Base-by-base conservation (phyloP, 2,329 filamentous ascomycete genomes). In the Didymella pomorum region DNA sequence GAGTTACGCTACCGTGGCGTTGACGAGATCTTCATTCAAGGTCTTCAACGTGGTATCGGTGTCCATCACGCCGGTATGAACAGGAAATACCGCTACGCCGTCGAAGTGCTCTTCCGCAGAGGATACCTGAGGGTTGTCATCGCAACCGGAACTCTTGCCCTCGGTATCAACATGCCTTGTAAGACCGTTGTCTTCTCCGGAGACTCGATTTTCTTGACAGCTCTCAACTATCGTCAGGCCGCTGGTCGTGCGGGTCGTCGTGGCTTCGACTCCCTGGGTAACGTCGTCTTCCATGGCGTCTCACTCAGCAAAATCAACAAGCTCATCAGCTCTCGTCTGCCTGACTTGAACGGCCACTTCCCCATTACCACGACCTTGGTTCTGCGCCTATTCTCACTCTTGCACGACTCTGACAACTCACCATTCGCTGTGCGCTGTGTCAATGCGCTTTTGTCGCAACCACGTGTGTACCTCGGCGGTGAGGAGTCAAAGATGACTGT, bases 21-120 rank as follows among this genome's bases (percentile, higher is more conserved):
- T 20, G 72, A 79, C 0, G 77, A 80, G 11, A 80, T 81, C 62
- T 72, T 93, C 9, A 81, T 91, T 20, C 78, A 83, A 10, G 86
- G 86, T 2, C 79, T 94, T 1, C 79, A 80, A 57, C 81, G 90
- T 54, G 91, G 91, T 20, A 80, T 94, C 18, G 91, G 89, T 29
- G 85, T 93, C 7, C 90, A 94, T 76, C 91, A 94, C 70, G 85
- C 90, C 18, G 90, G 91, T 76, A 87, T 93, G 87, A 93, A 93
- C 70, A 83, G 89, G 47, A 86, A 86, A 61, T 93, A 93, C 70
- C 85, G 91, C 35, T 89, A 92, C 72, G 81, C 79, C 20, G 88
- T 91, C 1, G 90, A 93, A 70, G 89, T 91, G 58, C 77, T 92
- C 8, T 93, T 92, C 77, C 84, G 91, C 9, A 89, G 85, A 71